These are phyloP conservation scores for Westerdykella aurantiaca DNA, from an alignment of 2,329 filamentous ascomycete species.

Conservation along the genomic window DNA sequence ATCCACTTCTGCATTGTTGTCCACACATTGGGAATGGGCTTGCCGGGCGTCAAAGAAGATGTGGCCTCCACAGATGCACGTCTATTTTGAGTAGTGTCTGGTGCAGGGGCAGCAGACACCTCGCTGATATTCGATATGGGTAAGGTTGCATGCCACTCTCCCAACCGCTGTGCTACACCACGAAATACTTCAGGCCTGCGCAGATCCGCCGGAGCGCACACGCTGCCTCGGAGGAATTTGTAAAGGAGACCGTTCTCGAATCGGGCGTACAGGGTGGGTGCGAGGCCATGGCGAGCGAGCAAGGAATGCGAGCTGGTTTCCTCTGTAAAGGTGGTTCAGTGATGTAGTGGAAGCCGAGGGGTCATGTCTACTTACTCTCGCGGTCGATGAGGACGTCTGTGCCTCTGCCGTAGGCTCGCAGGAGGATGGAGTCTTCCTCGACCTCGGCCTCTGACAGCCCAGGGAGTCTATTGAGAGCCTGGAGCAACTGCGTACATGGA, in stretches of 20 bases:
- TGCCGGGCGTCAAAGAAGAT: constrained; percentile 52
- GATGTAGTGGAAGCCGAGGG: neutral
- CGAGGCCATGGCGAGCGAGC: constrained; percentile 74
- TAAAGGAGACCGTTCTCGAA: constrained; percentile 97
- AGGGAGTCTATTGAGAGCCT: constrained; percentile 63
- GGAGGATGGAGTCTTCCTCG: constrained; percentile 77
- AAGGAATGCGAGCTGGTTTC: constrained; percentile 71
- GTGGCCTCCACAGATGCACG: constrained; percentile 34
- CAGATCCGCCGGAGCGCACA: constrained; percentile 75
- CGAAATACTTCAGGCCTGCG: constrained; percentile 69
- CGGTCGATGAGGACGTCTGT: constrained; percentile 95
- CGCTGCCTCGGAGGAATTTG: constrained; percentile 75
- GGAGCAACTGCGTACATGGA: constrained; percentile 50
- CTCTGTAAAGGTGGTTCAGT: constrained; percentile 36
- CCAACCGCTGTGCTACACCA: constrained; percentile 76
- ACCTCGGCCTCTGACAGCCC: constrained; percentile 70
- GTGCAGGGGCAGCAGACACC: constrained; percentile 31
- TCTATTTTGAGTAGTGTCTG: constrained; percentile 27
- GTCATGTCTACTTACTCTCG: constrained; percentile 58
- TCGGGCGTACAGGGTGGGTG: constrained; percentile 79
- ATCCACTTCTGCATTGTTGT: constrained; percentile 97
- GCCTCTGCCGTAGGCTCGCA: constrained; percentile 89
- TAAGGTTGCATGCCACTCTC: constrained; percentile 82
- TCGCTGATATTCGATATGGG: constrained; percentile 49
- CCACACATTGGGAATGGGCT: constrained; percentile 82